These are phyloP conservation scores for Phytophthora citrophthora DNA, from an alignment of 352 stramenopile genomes.

Conservation along the genomic window DNA sequence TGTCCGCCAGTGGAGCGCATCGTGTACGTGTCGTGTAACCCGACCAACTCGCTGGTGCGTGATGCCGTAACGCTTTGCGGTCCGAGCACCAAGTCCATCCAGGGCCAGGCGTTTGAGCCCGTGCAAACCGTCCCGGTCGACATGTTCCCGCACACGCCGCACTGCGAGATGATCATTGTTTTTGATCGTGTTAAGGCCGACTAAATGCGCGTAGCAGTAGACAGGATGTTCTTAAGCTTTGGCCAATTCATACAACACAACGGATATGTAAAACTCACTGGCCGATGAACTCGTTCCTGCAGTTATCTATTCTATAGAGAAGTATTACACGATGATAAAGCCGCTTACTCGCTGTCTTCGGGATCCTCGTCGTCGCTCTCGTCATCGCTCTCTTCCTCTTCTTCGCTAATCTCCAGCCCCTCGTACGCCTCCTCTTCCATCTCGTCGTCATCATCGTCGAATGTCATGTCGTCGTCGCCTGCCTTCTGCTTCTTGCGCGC, in stretches of 20 bases:
- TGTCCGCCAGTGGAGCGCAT: conserved; percentile 88
- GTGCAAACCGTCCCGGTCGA: conserved; percentile 96
- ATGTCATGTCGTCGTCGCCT: conserved; percentile 43
- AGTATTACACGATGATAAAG: not conserved
- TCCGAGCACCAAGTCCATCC: conserved; percentile 93
- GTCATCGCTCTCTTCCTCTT: conserved; percentile 39
- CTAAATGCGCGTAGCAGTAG: conserved; percentile 6
- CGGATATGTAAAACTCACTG: not conserved
- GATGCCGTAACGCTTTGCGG: conserved; percentile 92
- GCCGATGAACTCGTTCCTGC: not conserved
- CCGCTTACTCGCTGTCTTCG: conserved; percentile 18
- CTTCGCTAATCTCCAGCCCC: conserved; percentile 77
- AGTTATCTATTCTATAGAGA: conserved; percentile 32
- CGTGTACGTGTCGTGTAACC: conserved; percentile 99
- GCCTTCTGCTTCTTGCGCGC: conserved; percentile 61
- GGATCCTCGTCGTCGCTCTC: conserved; percentile 22
- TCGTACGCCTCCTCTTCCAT: conserved; percentile 87
- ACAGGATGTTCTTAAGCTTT: not conserved
- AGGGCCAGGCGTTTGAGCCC: conserved; percentile 91
- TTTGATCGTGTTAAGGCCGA: conserved; percentile 91
- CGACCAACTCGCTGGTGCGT: conserved; percentile 94
- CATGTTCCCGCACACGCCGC: conserved; percentile 98
- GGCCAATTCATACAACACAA: not conserved
- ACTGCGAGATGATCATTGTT: conserved; percentile 99
- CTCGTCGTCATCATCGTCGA: conserved; percentile 61